Conservation (phyloP, 352 stramenopile genomes). For the Pythium sp. region DNA sequence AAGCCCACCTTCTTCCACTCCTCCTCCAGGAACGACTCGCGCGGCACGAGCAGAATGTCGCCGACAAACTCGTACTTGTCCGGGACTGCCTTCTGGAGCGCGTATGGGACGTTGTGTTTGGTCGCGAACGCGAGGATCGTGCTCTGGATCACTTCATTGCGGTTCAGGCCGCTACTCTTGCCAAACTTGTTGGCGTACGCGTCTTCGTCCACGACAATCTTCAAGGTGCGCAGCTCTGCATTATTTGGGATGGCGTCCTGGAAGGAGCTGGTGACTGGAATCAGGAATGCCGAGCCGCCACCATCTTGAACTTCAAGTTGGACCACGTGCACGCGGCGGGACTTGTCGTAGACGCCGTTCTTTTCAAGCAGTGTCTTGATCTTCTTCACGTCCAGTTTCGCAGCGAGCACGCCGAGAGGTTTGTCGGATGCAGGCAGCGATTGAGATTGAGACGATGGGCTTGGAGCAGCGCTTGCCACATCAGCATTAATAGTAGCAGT, state of each 20-base stretch:
- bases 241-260: constrained; percentile 22
- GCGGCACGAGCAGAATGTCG: constrained; percentile 70
- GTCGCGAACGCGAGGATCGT: constrained; percentile 51
- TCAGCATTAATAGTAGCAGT: not conserved
- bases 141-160: constrained; percentile 68
- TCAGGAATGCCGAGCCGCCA: constrained; percentile 37
- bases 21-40: constrained; percentile 55
- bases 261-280: constrained; percentile 56
- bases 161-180: constrained; percentile 65
- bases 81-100: constrained; percentile 37
- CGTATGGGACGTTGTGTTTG: constrained; percentile 36
- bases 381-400: constrained; percentile 71
- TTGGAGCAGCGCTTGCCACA: not conserved
- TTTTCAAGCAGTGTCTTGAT: constrained; percentile 77
- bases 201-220: constrained; percentile 53
- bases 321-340: constrained; percentile 60
- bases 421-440: constrained; percentile 2
- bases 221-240: constrained; percentile 31
- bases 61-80: constrained; percentile 79
- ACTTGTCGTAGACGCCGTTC: constrained; percentile 71
- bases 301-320: constrained; percentile 16
- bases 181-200: constrained; percentile 75
- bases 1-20: constrained; percentile 44
- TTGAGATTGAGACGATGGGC: not conserved
- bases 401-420: constrained; percentile 41